Base-by-base conservation (phyloP, 2,329 filamentous ascomycete species). In the Hymenoscyphus albidus region DNA sequence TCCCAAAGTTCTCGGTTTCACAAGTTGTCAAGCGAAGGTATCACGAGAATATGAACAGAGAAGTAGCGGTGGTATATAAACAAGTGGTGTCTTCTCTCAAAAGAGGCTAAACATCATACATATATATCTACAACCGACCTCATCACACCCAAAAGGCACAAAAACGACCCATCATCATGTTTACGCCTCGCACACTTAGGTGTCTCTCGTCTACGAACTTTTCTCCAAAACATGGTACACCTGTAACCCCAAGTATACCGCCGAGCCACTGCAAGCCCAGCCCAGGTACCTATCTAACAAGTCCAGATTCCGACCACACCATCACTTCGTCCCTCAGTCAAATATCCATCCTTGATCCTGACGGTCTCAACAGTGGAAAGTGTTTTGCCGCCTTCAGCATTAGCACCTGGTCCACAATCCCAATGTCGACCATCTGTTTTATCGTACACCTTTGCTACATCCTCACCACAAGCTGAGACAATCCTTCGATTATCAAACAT, bases 371-470 rank as follows among this genome's bases (percentile, higher is more conserved):
- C 88, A 64, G 89, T 82, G 14, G 88, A 84, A 6, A 88, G 84
- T 63, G 80, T 82, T 70, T 85, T 87, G 13, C 84, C 86, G 64
- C 87, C 84, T 61, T 90, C 87, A 22, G 87, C 85, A 65, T 88
- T 88, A 2, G 82, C 86, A 42, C 93, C 94, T 2, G 92, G 88
- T 62, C 95, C 95, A 77, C 93, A 97, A 77, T 97, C 92, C 95
- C 95, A 99, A 77, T 98, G 95, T 67, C 92, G 83, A 51, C 93
- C 93, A 75, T 99, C 95, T 2, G 92, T 89, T 83, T 98, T 98
- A 80, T 99, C 95, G 79, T 98, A 99, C 65, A 99, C 90, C 80
- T 99, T 99, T 71, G 95, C 93, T 31, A 98, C 92, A 73, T 93
- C 88, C 77, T 98, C 95, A 54, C 93, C 91, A 0, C 93, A 93